Base-by-base conservation (phyloP, 148 eudicot species). In the Cornus kousa region DNA sequence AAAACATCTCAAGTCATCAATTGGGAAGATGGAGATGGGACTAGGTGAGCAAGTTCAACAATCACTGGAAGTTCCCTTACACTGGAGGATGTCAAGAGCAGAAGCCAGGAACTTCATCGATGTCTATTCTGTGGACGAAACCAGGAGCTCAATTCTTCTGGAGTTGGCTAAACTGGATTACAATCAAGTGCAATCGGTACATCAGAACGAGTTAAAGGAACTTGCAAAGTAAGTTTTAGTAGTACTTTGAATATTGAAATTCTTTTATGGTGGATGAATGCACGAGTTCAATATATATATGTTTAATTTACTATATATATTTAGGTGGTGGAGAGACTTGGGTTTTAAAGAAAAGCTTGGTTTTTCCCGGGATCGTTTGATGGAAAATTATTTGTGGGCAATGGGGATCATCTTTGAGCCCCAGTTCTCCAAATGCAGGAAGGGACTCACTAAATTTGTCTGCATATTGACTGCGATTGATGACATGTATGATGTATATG, bases 341-440 rank as follows among this genome's bases (percentile, higher is more conserved):
- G 79, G 72, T 14, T 67, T 76, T 46, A 76, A 16, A 14, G 70
- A 65, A 46, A 48, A 31, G 65, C 79, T 76, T 19, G 2, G 46
- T 48, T 77, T 77, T 50, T 46, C 73, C 2, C 53, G 79, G 46
- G 79, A 77, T 69, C 79, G 79, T 5, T 68, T 77, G 50, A 20
- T 77, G 79, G 79, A 77, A 60, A 77, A 77, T n/a, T 77, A 77
- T 68, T 50, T 77, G 32, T 77, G 79, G 79, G 73, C 65, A 48
- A 5, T 77, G 66, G 79, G 79, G 40, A 19, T 48, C 2, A 33
- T 28, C 5, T 67, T 5, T 55, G 79, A 77, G 79, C 65, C 73
- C 9, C 17, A 67, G 17, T 77, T 77, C 73, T 77, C 79, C 32
- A 68, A 68, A 13, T 77, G 65, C 73, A 68, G 79, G 72, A 53